Evolutionary conservation across 768 basidiomycete genomes (phyloP), one percentile per base, ranked within the genome.

Genomic region (Rhodotorula paludigena): DNA sequence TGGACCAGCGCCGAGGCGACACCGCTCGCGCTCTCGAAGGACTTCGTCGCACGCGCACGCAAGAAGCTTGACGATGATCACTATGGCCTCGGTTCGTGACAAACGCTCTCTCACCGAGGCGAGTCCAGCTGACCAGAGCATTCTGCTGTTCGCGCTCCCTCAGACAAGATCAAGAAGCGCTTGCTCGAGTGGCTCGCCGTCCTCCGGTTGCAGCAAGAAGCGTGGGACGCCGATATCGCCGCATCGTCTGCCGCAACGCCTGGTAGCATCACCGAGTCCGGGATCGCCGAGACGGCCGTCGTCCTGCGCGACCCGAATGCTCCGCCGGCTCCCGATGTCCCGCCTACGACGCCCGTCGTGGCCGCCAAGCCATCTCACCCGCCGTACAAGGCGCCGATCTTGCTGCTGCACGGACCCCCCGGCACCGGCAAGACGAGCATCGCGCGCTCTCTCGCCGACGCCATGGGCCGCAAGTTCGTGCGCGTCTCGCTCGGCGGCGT

Each of bases 381-480:
- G 28, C 23, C 64, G 6, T 44, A 52, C 64, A 45, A 65, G 25
- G 73, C 71, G 0, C 74, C 74, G 9, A 75, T 75, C 57, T 62
- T 75, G 6, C 68, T 72, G 44, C 62, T 75, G 33, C 76, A 75
- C 41, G 92, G 92, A 16, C 92, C 92, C 16, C 92, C 92, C 0
- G 92, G 92, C 5, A 88, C 87, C 0, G 92, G 90, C 41, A 93
- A 94, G 79, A 96, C 92, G 0, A 91, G 89, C 1, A 85, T 97
- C 3, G 92, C 92, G 0, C 87, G 89, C 72, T 90, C 89, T 0
- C 84, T 97, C 36, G 92, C 92, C 6, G 86, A 85, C 48, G 87
- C 90, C 0, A 82, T 96, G 15, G 82, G 83, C 33, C 81, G 92
- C 51, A 90, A 91, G 4, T 96, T 94, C 83, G 88, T 94, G 74